phyloP scores from a whole-genome alignment of 177 flowering plant species.

The Vitis hybrid region DNA sequence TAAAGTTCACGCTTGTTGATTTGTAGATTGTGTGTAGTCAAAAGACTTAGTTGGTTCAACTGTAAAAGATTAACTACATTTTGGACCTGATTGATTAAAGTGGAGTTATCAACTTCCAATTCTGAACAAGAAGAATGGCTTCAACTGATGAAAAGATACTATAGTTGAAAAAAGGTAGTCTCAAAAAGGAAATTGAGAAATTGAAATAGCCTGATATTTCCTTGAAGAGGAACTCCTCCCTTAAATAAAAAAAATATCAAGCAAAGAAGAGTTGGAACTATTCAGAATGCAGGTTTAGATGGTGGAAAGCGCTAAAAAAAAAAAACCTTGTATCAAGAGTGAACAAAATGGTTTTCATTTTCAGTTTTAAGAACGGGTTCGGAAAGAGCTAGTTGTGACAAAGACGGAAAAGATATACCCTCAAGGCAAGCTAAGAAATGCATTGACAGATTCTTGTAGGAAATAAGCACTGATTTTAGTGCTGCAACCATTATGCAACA shows the following conservation, averaged over 20 bases:
- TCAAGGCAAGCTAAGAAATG: constrained; percentile 25
- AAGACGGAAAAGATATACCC: constrained; percentile 8
- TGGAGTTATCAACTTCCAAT: no score
- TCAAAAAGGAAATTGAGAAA: constrained; percentile 26
- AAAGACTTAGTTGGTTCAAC: no score
- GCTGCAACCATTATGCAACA: no score
- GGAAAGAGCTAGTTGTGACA: background rate
- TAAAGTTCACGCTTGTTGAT: no score
- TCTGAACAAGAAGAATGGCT: constrained; percentile 8
- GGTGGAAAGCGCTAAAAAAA: background rate
- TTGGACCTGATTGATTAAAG: no score
- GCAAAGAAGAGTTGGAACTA: background rate
- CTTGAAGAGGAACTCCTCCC: constrained; percentile 19
- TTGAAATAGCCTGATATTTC: constrained; percentile 21
- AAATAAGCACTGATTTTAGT: constrained; percentile 47
- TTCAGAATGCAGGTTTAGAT: background rate
- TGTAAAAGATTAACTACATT: no score
- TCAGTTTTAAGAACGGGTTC: background rate
- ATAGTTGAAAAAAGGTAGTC: constrained; percentile 12
- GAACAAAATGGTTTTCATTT: background rate
- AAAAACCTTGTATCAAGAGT: background rate
- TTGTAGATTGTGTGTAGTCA: no score
- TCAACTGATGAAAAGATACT: constrained; percentile 15
- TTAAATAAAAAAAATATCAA: constrained; percentile 7
- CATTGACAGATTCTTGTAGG: constrained; percentile 59